Conservation (phyloP, 306 rosid genomes). For the Cucumis hystrix region DNA sequence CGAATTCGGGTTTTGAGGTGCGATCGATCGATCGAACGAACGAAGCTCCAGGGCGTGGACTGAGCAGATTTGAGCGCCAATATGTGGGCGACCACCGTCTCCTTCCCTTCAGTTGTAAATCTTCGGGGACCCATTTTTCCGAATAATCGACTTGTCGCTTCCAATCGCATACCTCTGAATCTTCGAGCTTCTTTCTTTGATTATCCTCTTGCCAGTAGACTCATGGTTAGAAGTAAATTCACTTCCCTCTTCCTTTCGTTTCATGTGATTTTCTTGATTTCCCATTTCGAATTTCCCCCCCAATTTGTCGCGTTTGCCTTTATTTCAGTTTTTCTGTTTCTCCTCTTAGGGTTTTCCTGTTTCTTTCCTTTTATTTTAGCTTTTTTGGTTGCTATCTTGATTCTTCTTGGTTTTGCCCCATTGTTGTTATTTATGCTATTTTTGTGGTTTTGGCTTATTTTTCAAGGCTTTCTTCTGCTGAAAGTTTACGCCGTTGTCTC, state of each 20-base stretch:
- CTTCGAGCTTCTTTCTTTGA: slow-evolving; percentile 45
- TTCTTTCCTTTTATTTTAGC: background rate
- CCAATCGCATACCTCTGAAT: slow-evolving; percentile 11
- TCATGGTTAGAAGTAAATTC: slow-evolving; percentile 44
- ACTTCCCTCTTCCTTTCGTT: slow-evolving; percentile 1
- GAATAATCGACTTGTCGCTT: background rate
- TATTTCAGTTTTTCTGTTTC: background rate
- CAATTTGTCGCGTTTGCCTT: background rate
- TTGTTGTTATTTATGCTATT: background rate
- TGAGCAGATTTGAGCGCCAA: background rate
- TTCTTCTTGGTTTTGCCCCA: background rate
- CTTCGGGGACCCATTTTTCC: background rate
- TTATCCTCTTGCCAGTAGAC: slow-evolving; percentile 71
- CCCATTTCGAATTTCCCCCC: background rate
- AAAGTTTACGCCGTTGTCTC: background rate
- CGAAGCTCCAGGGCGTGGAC: background rate
- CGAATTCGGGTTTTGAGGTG: background rate
- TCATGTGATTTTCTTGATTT: background rate
- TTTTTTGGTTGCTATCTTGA: slow-evolving; percentile 1
- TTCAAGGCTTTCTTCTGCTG: background rate
- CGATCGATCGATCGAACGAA: background rate
- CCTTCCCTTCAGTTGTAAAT: slow-evolving; percentile 19
- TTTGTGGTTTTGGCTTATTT: background rate
- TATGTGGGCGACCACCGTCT: slow-evolving; percentile 15
- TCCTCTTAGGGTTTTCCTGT: background rate